Evolutionary conservation across 1,139 yeast species (phyloP).

Genomic region (Pichia norvegensis): DNA sequence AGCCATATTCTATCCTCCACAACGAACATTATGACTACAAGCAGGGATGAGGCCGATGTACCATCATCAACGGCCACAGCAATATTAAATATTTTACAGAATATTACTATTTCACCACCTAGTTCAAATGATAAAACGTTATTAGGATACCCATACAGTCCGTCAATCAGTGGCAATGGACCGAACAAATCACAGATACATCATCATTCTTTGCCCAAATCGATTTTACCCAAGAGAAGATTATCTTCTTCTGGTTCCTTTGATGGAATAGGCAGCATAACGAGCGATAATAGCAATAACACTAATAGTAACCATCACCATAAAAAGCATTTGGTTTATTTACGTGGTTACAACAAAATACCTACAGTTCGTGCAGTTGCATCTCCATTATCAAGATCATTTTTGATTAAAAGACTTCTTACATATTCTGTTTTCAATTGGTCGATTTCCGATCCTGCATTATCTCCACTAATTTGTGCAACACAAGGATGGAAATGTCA

Average conservation of each 20-base stretch:
- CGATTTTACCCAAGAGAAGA: slow-evolving; percentile 11
- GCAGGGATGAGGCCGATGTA: background rate
- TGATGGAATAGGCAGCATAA: slow-evolving; percentile 5
- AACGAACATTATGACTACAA: background rate
- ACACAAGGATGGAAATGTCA: slow-evolving; percentile 28
- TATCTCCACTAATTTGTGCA: slow-evolving; percentile 27
- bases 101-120: slow-evolving; percentile 20
- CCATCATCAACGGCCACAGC: slow-evolving; percentile 19
- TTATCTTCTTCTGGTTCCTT: slow-evolving; percentile 14
- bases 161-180: background rate
- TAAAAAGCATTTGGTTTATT: slow-evolving; percentile 9
- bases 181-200: slow-evolving; percentile 4
- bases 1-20: too few species aligned
- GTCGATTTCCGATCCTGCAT: slow-evolving; percentile 20
- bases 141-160: background rate
- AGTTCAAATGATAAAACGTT: background rate
- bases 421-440: slow-evolving; percentile 28
- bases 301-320: slow-evolving; percentile 1
- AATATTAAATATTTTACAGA: slow-evolving; percentile 22
- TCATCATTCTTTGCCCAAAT: slow-evolving; percentile 11
- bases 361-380: slow-evolving; percentile 4
- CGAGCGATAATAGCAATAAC: background rate
- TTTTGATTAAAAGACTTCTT: slow-evolving; percentile 22
- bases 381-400: slow-evolving; percentile 11
- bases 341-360: slow-evolving; percentile 7